phyloP scores from a whole-genome alignment of 2,329 filamentous ascomycete species.

The Bretziella fagacearum region DNA sequence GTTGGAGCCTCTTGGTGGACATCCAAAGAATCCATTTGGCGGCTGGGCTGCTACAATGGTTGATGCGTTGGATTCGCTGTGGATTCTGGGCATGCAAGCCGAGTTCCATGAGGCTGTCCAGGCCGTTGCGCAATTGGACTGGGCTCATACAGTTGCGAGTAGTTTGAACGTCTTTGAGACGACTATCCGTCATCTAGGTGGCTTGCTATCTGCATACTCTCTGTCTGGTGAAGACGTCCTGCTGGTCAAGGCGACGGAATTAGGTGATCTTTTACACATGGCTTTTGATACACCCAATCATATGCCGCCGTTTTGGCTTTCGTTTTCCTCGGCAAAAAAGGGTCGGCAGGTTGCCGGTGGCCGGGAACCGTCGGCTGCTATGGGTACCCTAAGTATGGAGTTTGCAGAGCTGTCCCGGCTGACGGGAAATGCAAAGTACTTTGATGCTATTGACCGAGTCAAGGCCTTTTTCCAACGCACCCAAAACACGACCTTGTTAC shows the following conservation, averaged over 20 bases:
- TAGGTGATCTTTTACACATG: conserved; percentile 37
- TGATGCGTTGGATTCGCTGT: conserved; percentile 43
- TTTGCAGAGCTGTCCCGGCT: conserved; percentile 60
- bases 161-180: conserved; percentile 38
- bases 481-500: conserved; percentile 52
- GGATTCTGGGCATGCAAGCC: conserved; percentile 41
- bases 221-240: conserved; percentile 29
- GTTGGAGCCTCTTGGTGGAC: conserved; percentile 30
- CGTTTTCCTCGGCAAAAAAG: conserved; percentile 28
- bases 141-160: conserved; percentile 27
- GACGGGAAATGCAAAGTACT: conserved; percentile 41
- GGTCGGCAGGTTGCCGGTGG: conserved; percentile 32
- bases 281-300: conserved; percentile 39
- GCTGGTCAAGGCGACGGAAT: conserved; percentile 32
- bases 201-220: conserved; percentile 34
- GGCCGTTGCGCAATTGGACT: conserved; percentile 33
- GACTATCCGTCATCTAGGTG: conserved; percentile 36
- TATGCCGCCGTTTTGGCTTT: conserved; percentile 29
- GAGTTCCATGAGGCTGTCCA: conserved; percentile 39
- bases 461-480: conserved; percentile 50
- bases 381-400: conserved; percentile 55
- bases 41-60: conserved; percentile 43
- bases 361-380: conserved; percentile 30
- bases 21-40: conserved; percentile 31
- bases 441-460: conserved; percentile 55